Conservation (phyloP, 177 flowering plant species). For the Telopea speciosissima region DNA sequence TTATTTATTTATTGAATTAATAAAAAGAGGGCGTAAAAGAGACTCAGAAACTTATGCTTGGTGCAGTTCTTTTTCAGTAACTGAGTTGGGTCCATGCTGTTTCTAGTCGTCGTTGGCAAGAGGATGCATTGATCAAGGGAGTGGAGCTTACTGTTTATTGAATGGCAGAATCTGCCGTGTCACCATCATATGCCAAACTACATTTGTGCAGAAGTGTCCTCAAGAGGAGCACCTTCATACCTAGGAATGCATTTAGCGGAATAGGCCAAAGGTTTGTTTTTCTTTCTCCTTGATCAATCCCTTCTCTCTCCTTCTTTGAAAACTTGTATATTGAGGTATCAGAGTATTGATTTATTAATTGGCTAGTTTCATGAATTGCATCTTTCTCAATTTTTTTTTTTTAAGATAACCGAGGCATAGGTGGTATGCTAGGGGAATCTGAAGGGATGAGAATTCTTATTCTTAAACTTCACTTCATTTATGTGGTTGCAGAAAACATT, state of each 20-base stretch:
- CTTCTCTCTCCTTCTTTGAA: neutral
- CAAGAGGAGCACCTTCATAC: conserved; percentile 10
- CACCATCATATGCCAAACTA: conserved; percentile 19
- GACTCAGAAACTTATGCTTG: neutral
- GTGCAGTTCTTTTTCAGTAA: conserved; percentile 1
- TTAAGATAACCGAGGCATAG: neutral
- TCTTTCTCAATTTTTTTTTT: neutral
- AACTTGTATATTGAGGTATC: neutral
- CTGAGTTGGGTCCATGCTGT: neutral
- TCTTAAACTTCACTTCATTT: conserved; percentile 4
- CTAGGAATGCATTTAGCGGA: conserved; percentile 11
- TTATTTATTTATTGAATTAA: neutral
- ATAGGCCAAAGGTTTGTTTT: conserved; percentile 14
- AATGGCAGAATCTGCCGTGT: conserved; percentile 25
- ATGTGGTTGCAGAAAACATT: conserved; percentile 26
- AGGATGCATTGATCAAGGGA: conserved; percentile 6
- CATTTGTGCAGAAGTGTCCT: conserved; percentile 16
- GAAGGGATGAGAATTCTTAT: neutral
- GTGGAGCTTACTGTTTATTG: neutral
- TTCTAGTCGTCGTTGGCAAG: neutral
- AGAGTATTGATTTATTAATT: neutral
- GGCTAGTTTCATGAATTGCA: neutral
- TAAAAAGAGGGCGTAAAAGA: neutral
- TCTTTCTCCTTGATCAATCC: neutral
- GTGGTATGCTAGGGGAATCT: neutral